phyloP scores from a whole-genome alignment of 2,329 filamentous ascomycete species.

The Parafenestella ontariensis region DNA sequence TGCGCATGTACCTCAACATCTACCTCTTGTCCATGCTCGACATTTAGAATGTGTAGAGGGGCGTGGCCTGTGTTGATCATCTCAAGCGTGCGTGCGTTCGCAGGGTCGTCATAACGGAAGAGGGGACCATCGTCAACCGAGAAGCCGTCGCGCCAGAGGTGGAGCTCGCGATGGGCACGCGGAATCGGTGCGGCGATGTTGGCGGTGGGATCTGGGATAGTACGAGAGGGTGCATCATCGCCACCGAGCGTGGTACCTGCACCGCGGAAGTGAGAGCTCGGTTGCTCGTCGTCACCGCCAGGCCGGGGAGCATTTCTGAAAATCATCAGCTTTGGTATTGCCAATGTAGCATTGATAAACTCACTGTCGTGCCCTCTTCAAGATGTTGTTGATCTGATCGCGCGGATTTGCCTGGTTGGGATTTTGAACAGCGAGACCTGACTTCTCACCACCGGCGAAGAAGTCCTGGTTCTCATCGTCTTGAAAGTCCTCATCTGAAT shows the following conservation, averaged over 20 bases:
- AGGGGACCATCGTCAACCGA: conserved; percentile 83
- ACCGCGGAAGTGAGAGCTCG: conserved; percentile 68
- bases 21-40: conserved; percentile 75
- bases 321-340: conserved; percentile 28
- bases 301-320: conserved; percentile 67
- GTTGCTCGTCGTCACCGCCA: conserved; percentile 60
- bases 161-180: conserved; percentile 72
- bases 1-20: conserved; percentile 79
- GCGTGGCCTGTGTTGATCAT: conserved; percentile 81
- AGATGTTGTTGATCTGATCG: conserved; percentile 59
- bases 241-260: conserved; percentile 79
- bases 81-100: conserved; percentile 72
- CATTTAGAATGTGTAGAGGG: conserved; percentile 79
- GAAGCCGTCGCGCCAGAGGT: conserved; percentile 85
- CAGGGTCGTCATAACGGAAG: conserved; percentile 78
- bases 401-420: conserved; percentile 61
- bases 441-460: conserved; percentile 87
- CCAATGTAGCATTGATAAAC: conserved; percentile 10
- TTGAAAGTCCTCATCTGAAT: conserved; percentile 67
- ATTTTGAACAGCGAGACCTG: conserved; percentile 72
- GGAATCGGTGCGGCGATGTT: conserved; percentile 50
- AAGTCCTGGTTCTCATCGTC: conserved; percentile 70
- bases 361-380: conserved; percentile 56
- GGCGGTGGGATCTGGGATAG: conserved; percentile 67
- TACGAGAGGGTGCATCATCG: conserved; percentile 74